A percentile compares a stretch with the other conserved stretches of the same genome.
Evolutionary conservation across 805 yeast genomes (phyloP).

Genomic region (Wickerhamiella lipophila): DNA sequence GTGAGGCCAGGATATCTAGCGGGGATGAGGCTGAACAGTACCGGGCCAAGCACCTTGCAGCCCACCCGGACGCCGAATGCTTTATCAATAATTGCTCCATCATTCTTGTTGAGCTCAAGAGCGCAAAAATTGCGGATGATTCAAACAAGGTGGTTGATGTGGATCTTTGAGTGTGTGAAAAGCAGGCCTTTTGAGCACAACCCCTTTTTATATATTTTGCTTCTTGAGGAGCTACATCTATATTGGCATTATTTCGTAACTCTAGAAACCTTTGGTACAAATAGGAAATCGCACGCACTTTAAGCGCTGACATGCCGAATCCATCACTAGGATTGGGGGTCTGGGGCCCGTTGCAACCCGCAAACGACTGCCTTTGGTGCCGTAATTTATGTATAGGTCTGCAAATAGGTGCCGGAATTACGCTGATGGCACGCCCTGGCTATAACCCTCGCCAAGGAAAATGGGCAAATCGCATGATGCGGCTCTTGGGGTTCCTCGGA

Average conservation of each 20-base stretch:
- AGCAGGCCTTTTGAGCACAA: too few relatives aligned
- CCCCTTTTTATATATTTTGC: too few relatives aligned
- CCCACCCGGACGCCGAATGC: conserved; percentile 55
- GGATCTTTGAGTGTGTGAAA: background rate
- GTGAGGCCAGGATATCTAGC: conserved; percentile 45
- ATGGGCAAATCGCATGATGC: conserved; percentile 5
- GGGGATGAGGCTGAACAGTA: conserved; percentile 45
- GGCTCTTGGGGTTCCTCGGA: background rate
- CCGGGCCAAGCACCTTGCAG: conserved; percentile 46
- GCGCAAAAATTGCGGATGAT: conserved; percentile 64
- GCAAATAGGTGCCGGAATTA: background rate
- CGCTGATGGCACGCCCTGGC: conserved; percentile 6
- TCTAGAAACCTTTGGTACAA: too few relatives aligned
- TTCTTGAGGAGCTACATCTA: too few relatives aligned
- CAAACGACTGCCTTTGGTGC: conserved; percentile 8
- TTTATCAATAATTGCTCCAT: conserved; percentile 54
- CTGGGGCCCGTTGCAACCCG: conserved; percentile 9
- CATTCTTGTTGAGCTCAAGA: conserved; percentile 49
- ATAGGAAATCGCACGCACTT: too few relatives aligned
- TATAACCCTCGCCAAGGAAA: conserved; percentile 4
- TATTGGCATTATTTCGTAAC: too few relatives aligned
- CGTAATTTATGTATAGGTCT: conserved; percentile 9
- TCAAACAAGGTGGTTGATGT: conserved; percentile 16
- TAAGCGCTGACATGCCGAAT: conserved; percentile 5
- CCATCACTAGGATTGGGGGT: conserved; percentile 8